A percentile compares a stretch with the other conserved stretches of the same genome.
These are phyloP conservation scores for Spathaspora boniae DNA, from an alignment of 805 yeast genomes.

Conservation along the genomic window DNA sequence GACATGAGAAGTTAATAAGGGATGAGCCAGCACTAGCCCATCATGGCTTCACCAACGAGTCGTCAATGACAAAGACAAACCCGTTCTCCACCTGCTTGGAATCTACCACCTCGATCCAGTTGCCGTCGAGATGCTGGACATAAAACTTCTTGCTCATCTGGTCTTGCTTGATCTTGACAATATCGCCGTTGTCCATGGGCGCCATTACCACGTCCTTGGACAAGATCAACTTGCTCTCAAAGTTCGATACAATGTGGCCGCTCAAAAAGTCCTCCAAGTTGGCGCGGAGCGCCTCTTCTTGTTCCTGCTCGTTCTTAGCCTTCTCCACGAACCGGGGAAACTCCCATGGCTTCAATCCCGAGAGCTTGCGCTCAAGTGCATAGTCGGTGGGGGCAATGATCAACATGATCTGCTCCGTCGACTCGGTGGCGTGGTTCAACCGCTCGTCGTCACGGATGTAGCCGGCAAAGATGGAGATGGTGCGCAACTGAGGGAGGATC, in stretches of 20 bases:
- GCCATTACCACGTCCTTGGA: constrained; percentile 13
- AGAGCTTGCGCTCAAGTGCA: constrained; percentile 44
- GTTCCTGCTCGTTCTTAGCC: constrained; percentile 3
- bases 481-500: constrained; percentile 31
- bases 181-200: constrained; percentile 18
- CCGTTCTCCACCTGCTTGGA: constrained; percentile 38
- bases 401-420: constrained; percentile 40
- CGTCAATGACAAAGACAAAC: constrained; percentile 34
- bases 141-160: constrained; percentile 14
- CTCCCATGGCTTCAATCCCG: constrained; percentile 75
- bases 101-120: constrained; percentile 20
- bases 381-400: constrained; percentile 71
- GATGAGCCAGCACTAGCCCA: neutral
- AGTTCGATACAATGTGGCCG: constrained; percentile 52
- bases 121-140: constrained; percentile 11
- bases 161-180: constrained; percentile 19
- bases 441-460: constrained; percentile 64
- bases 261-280: constrained; percentile 59
- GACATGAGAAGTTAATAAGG: neutral
- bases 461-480: constrained; percentile 60
- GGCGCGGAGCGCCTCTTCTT: constrained; percentile 43
- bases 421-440: constrained; percentile 46
- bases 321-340: constrained; percentile 50
- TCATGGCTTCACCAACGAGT: constrained; percentile 26
- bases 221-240: constrained; percentile 18